These are phyloP conservation scores for Candida ficus DNA, from an alignment of 805 yeast species.

Conservation along the genomic window DNA sequence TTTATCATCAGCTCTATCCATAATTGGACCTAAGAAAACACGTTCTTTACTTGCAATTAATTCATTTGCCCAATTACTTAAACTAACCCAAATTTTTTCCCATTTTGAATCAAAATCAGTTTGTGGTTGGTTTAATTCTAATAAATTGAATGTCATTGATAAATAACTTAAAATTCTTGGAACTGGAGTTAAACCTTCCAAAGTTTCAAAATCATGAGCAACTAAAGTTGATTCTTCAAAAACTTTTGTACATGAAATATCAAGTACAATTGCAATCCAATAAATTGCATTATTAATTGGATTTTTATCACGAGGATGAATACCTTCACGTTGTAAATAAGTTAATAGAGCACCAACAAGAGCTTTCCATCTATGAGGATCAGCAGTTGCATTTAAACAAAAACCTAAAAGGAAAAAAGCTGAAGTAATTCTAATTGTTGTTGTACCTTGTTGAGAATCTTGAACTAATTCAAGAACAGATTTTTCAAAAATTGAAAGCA, in stretches of 20 bases:
- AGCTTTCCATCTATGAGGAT: slow-evolving; percentile 2
- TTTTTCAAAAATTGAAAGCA: slow-evolving; percentile 6
- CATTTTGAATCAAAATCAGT: slow-evolving; percentile 30
- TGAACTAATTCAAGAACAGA: slow-evolving; percentile 4
- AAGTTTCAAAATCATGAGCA: slow-evolving; percentile 6
- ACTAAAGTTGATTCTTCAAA: slow-evolving; percentile 7
- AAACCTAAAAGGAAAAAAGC: slow-evolving; percentile 5
- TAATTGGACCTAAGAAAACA: slow-evolving; percentile 16
- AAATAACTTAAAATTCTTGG: slow-evolving; percentile 4
- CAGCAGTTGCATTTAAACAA: slow-evolving; percentile 1
- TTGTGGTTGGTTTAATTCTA: slow-evolving; percentile 3
- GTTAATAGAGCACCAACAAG: slow-evolving; percentile 1
- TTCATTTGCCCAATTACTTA: neutral
- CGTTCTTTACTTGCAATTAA: neutral
- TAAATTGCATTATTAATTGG: slow-evolving; percentile 1
- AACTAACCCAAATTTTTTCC: slow-evolving; percentile 33
- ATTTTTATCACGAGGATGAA: slow-evolving; percentile 6
- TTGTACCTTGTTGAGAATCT: slow-evolving; percentile 5
- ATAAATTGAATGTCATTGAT: slow-evolving; percentile 8
- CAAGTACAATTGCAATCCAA: slow-evolving; percentile 4
- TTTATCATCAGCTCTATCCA: slow-evolving; percentile 22
- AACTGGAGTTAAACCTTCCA: slow-evolving; percentile 3
- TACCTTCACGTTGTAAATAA: slow-evolving; percentile 6
- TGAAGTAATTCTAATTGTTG: slow-evolving; percentile 1
- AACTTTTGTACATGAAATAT: slow-evolving; percentile 3